Evolutionary conservation across 2,329 filamentous ascomycete species (phyloP).

Genomic region (Bipolaris zeicola): DNA sequence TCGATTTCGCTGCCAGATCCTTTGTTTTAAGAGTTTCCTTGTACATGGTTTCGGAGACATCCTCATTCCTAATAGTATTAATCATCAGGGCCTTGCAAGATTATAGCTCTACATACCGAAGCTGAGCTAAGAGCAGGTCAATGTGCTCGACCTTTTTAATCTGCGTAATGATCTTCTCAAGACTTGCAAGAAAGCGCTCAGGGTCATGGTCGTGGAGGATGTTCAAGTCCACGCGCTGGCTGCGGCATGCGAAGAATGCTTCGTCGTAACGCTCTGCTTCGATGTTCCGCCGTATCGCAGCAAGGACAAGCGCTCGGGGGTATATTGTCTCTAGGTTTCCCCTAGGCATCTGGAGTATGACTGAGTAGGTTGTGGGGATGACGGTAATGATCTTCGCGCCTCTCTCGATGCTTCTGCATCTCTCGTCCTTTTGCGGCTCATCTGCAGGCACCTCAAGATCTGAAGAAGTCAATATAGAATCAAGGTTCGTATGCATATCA

Average conservation of each 20-base stretch:
- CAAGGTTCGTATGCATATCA: too few relatives aligned
- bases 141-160: conserved; percentile 80
- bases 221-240: conserved; percentile 96
- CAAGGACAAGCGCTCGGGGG: conserved; percentile 88
- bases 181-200: conserved; percentile 77
- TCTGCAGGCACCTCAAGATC: conserved; percentile 83
- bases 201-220: conserved; percentile 94
- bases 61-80: conserved; percentile 67
- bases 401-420: conserved; percentile 89
- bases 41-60: conserved; percentile 93
- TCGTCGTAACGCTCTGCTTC: conserved; percentile 79
- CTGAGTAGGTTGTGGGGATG: conserved; percentile 82
- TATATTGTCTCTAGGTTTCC: conserved; percentile 96
- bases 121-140: conserved; percentile 86
- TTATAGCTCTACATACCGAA: conserved; percentile 62
- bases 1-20: conserved; percentile 26
- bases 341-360: conserved; percentile 92
- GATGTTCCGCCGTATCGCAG: conserved; percentile 82
- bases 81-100: background rate
- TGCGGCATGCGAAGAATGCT: conserved; percentile 87
- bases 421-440: conserved; percentile 88
- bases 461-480: conserved; percentile 43
- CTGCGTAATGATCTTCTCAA: conserved; percentile 81
- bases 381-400: conserved; percentile 86
- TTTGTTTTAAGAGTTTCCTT: conserved; percentile 72